Conservation (phyloP, 352 stramenopile genomes). For the Globisporangium paddicum region DNA sequence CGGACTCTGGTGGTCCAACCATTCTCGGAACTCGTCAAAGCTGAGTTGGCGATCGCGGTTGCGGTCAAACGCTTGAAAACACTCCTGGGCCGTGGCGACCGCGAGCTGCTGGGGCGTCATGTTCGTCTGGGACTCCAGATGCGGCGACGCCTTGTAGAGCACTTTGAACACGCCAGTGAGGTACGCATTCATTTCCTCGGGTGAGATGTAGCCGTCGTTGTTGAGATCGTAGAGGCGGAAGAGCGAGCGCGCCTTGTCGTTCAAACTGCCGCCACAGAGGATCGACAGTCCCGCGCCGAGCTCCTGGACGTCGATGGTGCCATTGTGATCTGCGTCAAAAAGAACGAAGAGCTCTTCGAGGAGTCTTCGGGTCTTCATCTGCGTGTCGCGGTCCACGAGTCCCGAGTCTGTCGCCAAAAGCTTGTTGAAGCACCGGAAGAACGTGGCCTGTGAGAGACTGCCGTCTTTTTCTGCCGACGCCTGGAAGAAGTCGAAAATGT, state of each 20-base stretch:
- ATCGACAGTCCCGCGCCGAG: conserved; percentile 85
- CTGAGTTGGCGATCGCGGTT: conserved; percentile 75
- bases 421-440: conserved; percentile 86
- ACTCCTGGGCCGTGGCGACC: conserved; percentile 63
- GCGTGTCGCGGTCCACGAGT: conserved; percentile 24
- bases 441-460: conserved; percentile 59
- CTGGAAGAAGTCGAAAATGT: conserved; percentile 87
- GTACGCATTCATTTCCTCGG: conserved; percentile 79
- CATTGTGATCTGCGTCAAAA: conserved; percentile 81
- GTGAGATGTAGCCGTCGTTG: conserved; percentile 76
- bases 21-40: conserved; percentile 76
- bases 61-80: conserved; percentile 70
- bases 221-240: conserved; percentile 86
- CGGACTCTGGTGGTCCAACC: conserved; percentile 62
- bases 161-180: conserved; percentile 84
- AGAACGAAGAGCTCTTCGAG: conserved; percentile 73
- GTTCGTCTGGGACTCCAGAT: conserved; percentile 45
- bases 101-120: conserved; percentile 66
- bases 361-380: conserved; percentile 42
- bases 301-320: conserved; percentile 80
- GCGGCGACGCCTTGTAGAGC: conserved; percentile 77
- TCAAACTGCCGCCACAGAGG: conserved; percentile 68
- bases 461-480: conserved; percentile 54
- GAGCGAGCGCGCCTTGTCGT: conserved; percentile 70
- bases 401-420: conserved; percentile 46